Percentiles rank a stretch among this genome's conserved stretches.
These are phyloP conservation scores for Saccharomyces uvarum DNA, from an alignment of 1,139 yeast species.

Conservation along the genomic window DNA sequence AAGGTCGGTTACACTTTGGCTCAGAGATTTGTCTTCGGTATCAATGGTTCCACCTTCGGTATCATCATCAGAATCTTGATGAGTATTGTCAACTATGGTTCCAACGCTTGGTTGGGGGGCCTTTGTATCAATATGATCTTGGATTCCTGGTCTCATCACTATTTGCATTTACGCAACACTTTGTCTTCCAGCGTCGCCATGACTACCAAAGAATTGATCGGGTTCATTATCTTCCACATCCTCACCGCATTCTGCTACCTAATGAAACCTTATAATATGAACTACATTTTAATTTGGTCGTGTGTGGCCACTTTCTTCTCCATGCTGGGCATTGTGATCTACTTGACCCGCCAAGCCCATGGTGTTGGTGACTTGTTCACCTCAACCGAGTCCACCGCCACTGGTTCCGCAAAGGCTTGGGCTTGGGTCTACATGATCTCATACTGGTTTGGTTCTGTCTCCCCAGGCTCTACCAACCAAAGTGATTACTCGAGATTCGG, in stretches of 20 bases:
- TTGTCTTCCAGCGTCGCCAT: slow-evolving; percentile 34
- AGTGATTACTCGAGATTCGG: slow-evolving; percentile 38
- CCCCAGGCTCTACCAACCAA: slow-evolving; percentile 35
- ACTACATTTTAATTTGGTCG: slow-evolving; percentile 34
- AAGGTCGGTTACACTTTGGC: slow-evolving; percentile 42
- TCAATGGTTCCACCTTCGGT: slow-evolving; percentile 38
- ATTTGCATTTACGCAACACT: slow-evolving; percentile 32
- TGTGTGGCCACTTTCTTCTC: slow-evolving; percentile 37
- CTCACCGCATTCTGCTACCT: slow-evolving; percentile 35
- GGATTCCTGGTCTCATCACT: slow-evolving; percentile 34
- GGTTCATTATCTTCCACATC: slow-evolving; percentile 39
- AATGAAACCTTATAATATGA: slow-evolving; percentile 35
- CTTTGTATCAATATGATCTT: slow-evolving; percentile 34
- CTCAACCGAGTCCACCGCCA: slow-evolving; percentile 24
- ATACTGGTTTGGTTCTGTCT: slow-evolving; percentile 41
- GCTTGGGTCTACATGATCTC: slow-evolving; percentile 39
- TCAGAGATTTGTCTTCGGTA: slow-evolving; percentile 42
- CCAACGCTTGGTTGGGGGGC: slow-evolving; percentile 39
- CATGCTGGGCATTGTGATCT: slow-evolving; percentile 38
- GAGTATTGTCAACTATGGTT: slow-evolving; percentile 38
- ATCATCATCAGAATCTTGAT: slow-evolving; percentile 37
- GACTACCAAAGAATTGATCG: slow-evolving; percentile 37
- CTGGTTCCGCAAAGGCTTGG: slow-evolving; percentile 35
- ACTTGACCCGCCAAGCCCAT: slow-evolving; percentile 29
- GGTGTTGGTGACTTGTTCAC: slow-evolving; percentile 39